Conservation (phyloP, 495 filamentous ascomycete species). For the Podospora fimiseda region DNA sequence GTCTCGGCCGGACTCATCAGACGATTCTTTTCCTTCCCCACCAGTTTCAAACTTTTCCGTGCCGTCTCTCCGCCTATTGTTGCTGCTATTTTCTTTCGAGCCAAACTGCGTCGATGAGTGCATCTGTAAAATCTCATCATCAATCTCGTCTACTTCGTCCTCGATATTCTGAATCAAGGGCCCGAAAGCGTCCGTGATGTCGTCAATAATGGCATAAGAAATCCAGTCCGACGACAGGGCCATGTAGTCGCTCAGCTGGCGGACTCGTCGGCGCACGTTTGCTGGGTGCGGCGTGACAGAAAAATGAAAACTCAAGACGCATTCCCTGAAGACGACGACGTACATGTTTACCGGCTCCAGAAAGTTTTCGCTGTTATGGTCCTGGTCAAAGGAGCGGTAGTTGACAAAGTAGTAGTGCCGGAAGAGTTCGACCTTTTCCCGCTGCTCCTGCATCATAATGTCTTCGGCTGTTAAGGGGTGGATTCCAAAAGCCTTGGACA, state of each 20-base stretch:
- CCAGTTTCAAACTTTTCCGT: conserved; percentile 37
- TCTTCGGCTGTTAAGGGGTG: conserved; percentile 93
- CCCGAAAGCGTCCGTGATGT: conserved; percentile 92
- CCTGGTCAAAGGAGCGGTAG: conserved; percentile 94
- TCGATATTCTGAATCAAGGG: conserved; percentile 86
- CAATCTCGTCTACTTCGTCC: conserved; percentile 83
- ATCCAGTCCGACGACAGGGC: conserved; percentile 95
- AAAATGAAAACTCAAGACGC: conserved; percentile 93
- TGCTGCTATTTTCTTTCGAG: conserved; percentile 19
- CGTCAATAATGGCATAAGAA: conserved; percentile 94
- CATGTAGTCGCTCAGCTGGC: conserved; percentile 90
- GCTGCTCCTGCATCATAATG: conserved; percentile 93
- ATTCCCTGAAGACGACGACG: conserved; percentile 91
- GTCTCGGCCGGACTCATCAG: conserved; percentile 58
- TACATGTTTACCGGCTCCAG: conserved; percentile 97
- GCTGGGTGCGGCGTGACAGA: conserved; percentile 87
- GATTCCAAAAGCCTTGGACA: conserved; percentile 89
- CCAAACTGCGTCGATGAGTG: conserved; percentile 50
- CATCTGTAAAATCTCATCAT: conserved; percentile 70
- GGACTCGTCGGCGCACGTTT: conserved; percentile 87
- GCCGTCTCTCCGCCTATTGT: conserved; percentile 28
- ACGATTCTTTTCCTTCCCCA: conserved; percentile 18
- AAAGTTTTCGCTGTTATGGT: conserved; percentile 77
- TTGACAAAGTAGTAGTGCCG: conserved; percentile 97
- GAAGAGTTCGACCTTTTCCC: conserved; percentile 97